Base-by-base conservation (phyloP, 2,329 filamentous ascomycete species). In the Juglanconis sp. region DNA sequence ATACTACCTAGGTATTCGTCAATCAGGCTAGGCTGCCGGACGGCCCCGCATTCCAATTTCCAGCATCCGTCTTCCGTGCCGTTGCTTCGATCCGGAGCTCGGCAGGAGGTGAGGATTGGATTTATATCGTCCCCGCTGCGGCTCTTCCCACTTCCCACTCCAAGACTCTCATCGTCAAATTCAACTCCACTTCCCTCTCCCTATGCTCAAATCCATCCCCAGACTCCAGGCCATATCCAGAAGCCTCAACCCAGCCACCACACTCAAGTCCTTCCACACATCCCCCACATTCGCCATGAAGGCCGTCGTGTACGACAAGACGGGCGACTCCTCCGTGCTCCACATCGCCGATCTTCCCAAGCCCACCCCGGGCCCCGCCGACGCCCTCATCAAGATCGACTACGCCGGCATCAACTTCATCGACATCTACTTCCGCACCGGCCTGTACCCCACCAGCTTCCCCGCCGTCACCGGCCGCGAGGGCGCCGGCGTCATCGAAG, bases 401-500 rank as follows among this genome's bases (percentile, higher is more conserved):
- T 64, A 55, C n/a, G 62, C 62, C 34, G 62, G 62, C 35, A 46
- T 64, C 52, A 64, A 64, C 13, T 56, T 62, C 24, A 64, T 61
- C 32, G 62, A 61, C 63, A 84, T 80, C 36, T 96, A 96, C 77
- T 95, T 92, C 82, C 91, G 92, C 71, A 86, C 83, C 11, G 92
- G 92, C 6, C 83, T 96, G 55, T 96, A 96, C 78, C 76, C 80
- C 9, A 79, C 86, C 0, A 81, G 88, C 0, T 71, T 90, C 67
- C 92, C 92, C 8, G 83, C 89, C 68, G 86, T 87, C 54, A 87
- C 94, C 32, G 92, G 92, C 62, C 88, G 89, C 67, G 92, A 96
- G 77, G 89, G 82, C 61, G 82, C 85, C 59, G 92, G 92, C 59
- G 87, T 64, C 34, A 62, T 64, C 34, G 62, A 64, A 50, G 24